phyloP scores from a whole-genome alignment of 116 monocot genomes.

The Papilionanthe hybrid region DNA sequence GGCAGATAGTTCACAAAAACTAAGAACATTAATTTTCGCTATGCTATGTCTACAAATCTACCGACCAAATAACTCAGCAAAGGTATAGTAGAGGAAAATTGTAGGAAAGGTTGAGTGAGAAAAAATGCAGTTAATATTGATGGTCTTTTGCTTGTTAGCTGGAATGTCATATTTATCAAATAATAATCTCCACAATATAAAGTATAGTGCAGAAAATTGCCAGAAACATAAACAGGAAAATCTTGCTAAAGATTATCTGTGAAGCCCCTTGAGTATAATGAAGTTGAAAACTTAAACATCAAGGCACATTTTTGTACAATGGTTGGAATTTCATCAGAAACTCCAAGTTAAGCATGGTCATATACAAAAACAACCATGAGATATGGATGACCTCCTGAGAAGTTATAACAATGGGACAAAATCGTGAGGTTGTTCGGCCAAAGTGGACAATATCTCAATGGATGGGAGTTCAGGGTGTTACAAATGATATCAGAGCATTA shows the following conservation, averaged over 20 bases:
- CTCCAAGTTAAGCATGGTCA: too few species aligned
- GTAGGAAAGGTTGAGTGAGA: background rate
- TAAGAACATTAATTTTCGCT: background rate
- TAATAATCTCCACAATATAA: background rate
- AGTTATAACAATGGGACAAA: too few species aligned
- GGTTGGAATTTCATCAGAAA: too few species aligned
- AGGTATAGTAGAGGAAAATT: background rate
- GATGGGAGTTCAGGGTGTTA: too few species aligned
- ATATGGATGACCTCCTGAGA: too few species aligned
- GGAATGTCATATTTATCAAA: background rate
- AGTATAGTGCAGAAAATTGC: background rate
- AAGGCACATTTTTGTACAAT: too few species aligned
- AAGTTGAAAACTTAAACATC: too few species aligned
- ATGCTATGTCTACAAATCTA: background rate
- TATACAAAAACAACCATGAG: too few species aligned
- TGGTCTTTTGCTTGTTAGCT: background rate
- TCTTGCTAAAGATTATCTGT: background rate
- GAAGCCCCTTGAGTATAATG: too few species aligned
- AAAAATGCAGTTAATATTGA: background rate
- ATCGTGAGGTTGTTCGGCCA: too few species aligned
- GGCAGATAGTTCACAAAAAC: background rate
- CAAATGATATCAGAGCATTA: too few species aligned
- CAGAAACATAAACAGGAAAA: background rate
- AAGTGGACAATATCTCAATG: too few species aligned
- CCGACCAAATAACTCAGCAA: background rate